Evolutionary conservation across 345 rosid genomes (phyloP), one percentile per base, ranked within the genome.

Genomic region (Acer saccharum): DNA sequence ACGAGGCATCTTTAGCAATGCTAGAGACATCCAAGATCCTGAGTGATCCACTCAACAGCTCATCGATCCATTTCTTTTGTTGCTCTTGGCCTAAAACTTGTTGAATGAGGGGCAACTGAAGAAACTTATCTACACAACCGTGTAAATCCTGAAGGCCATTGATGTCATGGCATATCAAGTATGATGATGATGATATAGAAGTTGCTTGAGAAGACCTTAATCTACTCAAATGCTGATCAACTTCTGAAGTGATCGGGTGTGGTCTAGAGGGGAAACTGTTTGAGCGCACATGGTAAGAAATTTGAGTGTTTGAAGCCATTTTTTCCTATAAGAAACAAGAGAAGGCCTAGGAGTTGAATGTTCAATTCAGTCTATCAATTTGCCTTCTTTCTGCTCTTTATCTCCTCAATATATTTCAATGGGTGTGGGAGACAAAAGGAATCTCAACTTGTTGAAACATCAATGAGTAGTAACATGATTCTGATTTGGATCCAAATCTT

Each of bases 221-320:
- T 43, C 77, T 79, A 63, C 64, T 68, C 65, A 87, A 62, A 6
- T 82, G 81, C 72, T 86, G 86, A 43, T 86, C 79, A 16, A 87
- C 52, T 71, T 86, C 65, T 50, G 89, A 78, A 4, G 70, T 64
- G n/a, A 86, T 65, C n/a, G 86, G 88, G 74, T 88, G 89, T 54
- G 81, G 82, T 43, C 78, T 81, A 5, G 87, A 78, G 8, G 90
- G 91, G 65, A 78, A 77, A 78, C 89, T 88, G 76, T 83, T 84
- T 7, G 93, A 88, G 2, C 90, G 82, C 69, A 65, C n/a, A 64
- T 90, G 91, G 80, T 11, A 83, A 62, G 62, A 18, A 57, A 21
- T 35, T 35, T 35, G 13, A 21, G 83, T 35, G 41, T 35, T 35
- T 35, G 76, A n/a, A 7, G 83, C 77, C 90, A 88, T 85, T 82